These are phyloP conservation scores for Boletus subcaerulescens DNA, from an alignment of 768 basidiomycete genomes.

Conservation along the genomic window DNA sequence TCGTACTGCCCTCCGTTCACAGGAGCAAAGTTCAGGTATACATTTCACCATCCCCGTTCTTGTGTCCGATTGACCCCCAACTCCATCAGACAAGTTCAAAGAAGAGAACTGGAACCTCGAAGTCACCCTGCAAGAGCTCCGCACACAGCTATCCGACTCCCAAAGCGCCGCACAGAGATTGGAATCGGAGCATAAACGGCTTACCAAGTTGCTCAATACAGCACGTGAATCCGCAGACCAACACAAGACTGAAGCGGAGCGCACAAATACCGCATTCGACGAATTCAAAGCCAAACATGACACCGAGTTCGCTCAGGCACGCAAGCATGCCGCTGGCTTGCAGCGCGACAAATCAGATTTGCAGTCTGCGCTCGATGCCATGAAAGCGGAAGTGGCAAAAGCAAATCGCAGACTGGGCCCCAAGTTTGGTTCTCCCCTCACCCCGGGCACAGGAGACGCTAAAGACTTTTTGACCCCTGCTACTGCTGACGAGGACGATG, in stretches of 20 bases:
- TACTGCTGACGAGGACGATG: conserved; percentile 54
- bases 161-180: conserved; percentile 65
- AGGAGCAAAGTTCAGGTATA: conserved; percentile 79
- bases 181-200: conserved; percentile 80
- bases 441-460: conserved; percentile 51
- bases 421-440: conserved; percentile 69
- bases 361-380: conserved; percentile 70
- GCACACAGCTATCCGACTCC: conserved; percentile 61
- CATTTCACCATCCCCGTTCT: neutral
- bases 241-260: conserved; percentile 84
- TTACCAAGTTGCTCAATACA: conserved; percentile 68
- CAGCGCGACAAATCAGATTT: conserved; percentile 92
- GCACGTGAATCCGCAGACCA: conserved; percentile 76
- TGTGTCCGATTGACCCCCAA: neutral
- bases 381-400: conserved; percentile 70
- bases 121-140: conserved; percentile 85
- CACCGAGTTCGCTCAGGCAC: conserved; percentile 88
- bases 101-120: conserved; percentile 99
- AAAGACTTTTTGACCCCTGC: conserved; percentile 58
- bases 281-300: conserved; percentile 90
- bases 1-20: conserved; percentile 66
- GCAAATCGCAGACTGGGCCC: conserved; percentile 56
- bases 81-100: conserved; percentile 78
- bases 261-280: conserved; percentile 56
- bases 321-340: conserved; percentile 82